Conservation (phyloP, 2,329 filamentous ascomycete genomes). For the Fusarium globosum region DNA sequence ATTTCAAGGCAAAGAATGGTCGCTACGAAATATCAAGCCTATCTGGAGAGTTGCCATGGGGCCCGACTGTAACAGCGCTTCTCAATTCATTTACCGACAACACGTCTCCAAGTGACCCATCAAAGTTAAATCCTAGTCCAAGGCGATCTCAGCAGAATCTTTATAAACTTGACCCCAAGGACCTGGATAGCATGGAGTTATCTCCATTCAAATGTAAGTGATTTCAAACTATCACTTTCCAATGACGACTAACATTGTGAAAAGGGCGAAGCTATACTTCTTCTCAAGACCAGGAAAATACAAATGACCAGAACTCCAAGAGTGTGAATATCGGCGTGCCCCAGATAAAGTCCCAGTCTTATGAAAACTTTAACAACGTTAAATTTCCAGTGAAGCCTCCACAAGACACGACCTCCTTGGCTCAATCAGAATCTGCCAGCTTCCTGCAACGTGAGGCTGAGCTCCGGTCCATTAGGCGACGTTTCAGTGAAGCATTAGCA, state of each 20-base stretch:
- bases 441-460: conserved; percentile 54
- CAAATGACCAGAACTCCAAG: conserved; percentile 13
- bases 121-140: conserved; percentile 50
- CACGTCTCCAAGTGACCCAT: conserved; percentile 51
- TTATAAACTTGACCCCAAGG: conserved; percentile 47
- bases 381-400: background rate
- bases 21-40: background rate
- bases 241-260: conserved; percentile 1
- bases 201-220: conserved; percentile 51
- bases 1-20: background rate
- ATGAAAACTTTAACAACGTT: background rate
- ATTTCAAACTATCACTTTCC: too few species aligned
- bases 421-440: conserved; percentile 52
- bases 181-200: conserved; percentile 50
- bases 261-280: conserved; percentile 22
- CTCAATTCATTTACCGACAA: conserved; percentile 36
- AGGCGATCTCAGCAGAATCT: conserved; percentile 41
- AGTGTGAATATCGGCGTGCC: background rate
- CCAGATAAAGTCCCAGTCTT: background rate
- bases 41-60: conserved; percentile 12
- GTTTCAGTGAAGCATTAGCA: conserved; percentile 52
- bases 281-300: conserved; percentile 40
- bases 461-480: conserved; percentile 53
- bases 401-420: conserved; percentile 21
- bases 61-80: conserved; percentile 21